Evolutionary conservation across 1,139 yeast genomes (phyloP).

Genomic region (Pneumocystis oryctolagi): DNA sequence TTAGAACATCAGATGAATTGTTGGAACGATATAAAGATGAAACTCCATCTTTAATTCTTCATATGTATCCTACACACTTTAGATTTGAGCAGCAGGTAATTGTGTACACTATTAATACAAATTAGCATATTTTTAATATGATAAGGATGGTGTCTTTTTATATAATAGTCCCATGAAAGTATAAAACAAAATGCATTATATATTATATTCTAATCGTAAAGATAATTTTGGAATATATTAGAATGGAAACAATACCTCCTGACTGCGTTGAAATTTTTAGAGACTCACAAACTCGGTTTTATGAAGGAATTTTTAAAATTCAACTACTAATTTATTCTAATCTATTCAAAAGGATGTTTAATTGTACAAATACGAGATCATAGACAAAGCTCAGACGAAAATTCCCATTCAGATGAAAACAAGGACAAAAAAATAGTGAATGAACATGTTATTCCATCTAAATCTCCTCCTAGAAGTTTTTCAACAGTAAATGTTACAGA

Average conservation of each 20-base stretch:
- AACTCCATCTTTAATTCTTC: constrained; percentile 10
- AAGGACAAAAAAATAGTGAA: background rate
- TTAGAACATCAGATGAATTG: constrained; percentile 5
- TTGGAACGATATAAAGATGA: constrained; percentile 9
- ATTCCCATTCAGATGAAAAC: background rate
- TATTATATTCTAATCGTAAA: background rate
- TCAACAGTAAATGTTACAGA: constrained; percentile 7
- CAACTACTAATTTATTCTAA: background rate
- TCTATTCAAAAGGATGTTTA: constrained; percentile 4
- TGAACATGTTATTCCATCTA: background rate
- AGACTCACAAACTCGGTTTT: constrained; percentile 9
- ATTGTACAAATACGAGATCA: constrained; percentile 8
- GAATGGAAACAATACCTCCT: constrained; percentile 13
- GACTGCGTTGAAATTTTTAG: constrained; percentile 13
- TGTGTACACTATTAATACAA: background rate
- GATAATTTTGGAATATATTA: constrained; percentile 10
- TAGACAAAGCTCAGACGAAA: background rate
- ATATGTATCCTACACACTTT: constrained; percentile 12
- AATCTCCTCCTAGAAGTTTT: background rate
- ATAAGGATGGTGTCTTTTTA: constrained; percentile 12
- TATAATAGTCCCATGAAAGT: constrained; percentile 12
- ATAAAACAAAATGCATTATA: background rate
- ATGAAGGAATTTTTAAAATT: constrained; percentile 8
- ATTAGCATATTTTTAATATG: background rate
- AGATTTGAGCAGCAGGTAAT: constrained; percentile 12